Evolutionary conservation across 2,329 filamentous ascomycete species (phyloP), one percentile per base, ranked within the genome.

Genomic region (Colletotrichum abscissum): DNA sequence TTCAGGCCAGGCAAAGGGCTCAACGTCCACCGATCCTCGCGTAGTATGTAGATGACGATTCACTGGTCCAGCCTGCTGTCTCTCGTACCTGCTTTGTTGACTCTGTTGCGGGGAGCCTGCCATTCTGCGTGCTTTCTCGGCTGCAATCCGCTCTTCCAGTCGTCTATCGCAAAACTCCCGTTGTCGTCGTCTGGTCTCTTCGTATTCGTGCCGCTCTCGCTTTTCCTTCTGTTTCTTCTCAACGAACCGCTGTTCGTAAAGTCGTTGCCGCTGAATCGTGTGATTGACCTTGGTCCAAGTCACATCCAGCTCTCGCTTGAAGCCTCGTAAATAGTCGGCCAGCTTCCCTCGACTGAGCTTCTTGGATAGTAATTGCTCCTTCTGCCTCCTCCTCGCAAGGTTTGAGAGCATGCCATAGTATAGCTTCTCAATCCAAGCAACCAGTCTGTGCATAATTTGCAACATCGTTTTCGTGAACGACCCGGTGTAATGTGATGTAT

Each of bases 391-490:
- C 22, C 33, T 58, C 11, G 38, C 28, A 1, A 63, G 42, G 19
- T 26, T 35, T n/a, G 49, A 33, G n/a, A 55, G 58, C 72, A 74
- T 74, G 7, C 33, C 42, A 16, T 19, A 49, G 8, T 71, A 63
- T n/a, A 67, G 16, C 52, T 24, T 35, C 19, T 67, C 22, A 12
- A 56, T 24, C 72, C 72, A 74, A 19, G 57, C 63, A 9, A 68
- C 22, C 14, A 74, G 11, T 42, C 72, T 49, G 24, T 63, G 22
- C 72, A 74, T 74, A 24, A 74, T 74, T 22, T 74, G 72, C 52
- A 74, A 14, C 9, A 26, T 46, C 16, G n/a, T 26, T n/a, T 67
- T 63, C 8, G 68, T 72, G 46, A 74, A 72, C 16, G 24, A 56
- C 26, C 67, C 70, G 8, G 55, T 28, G 46, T 69, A 73, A 1